A percentile compares a stretch with the other conserved stretches of the same genome.
phyloP scores from a whole-genome alignment of 768 basidiomycete genomes.

The Pulveroboletus sp. region DNA sequence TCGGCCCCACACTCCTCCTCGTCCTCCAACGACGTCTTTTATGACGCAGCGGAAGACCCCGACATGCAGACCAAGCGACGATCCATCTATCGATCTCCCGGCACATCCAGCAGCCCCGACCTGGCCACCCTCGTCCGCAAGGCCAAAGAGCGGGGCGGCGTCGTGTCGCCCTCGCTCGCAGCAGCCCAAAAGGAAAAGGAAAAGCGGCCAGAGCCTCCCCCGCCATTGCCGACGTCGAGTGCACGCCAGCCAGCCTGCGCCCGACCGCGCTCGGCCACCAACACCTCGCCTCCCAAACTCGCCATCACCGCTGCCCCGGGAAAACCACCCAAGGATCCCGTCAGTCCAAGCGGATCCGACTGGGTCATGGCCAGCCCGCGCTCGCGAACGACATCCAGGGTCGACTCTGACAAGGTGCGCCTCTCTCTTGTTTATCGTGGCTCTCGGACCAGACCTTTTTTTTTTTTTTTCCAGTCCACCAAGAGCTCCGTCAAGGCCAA shows the following conservation, averaged over 20 bases:
- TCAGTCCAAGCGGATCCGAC: conserved; percentile 38
- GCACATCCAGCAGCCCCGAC: conserved; percentile 90
- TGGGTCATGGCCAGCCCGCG: conserved; percentile 50
- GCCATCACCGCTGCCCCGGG: conserved; percentile 35
- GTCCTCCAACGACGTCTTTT: conserved; percentile 57
- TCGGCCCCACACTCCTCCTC: conserved; percentile 38
- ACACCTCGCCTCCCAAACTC: conserved; percentile 30
- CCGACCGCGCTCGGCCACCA: conserved; percentile 45
- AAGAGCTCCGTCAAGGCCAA: conserved; percentile 73
- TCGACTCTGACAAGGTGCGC: conserved; percentile 48
- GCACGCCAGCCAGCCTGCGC: conserved; percentile 27
- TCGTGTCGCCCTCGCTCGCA: conserved; percentile 34
- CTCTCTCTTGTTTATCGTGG: conserved; percentile 1
- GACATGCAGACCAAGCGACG: conserved; percentile 75
- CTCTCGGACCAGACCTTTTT: background rate
- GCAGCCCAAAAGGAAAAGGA: conserved; percentile 29
- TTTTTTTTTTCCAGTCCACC: conserved; percentile 18
- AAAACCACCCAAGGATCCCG: conserved; percentile 26
- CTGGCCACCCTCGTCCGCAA: conserved; percentile 84
- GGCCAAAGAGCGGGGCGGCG: conserved; percentile 66
- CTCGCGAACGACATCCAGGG: conserved; percentile 40
- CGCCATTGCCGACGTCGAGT: conserved; percentile 32
- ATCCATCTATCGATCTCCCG: conserved; percentile 83
- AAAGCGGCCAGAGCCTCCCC: conserved; percentile 38
- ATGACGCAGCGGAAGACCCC: conserved; percentile 63